Evolutionary conservation across 202 grass and related monocot species (phyloP).

Genomic region (Dendrocalamus latiflorus): DNA sequence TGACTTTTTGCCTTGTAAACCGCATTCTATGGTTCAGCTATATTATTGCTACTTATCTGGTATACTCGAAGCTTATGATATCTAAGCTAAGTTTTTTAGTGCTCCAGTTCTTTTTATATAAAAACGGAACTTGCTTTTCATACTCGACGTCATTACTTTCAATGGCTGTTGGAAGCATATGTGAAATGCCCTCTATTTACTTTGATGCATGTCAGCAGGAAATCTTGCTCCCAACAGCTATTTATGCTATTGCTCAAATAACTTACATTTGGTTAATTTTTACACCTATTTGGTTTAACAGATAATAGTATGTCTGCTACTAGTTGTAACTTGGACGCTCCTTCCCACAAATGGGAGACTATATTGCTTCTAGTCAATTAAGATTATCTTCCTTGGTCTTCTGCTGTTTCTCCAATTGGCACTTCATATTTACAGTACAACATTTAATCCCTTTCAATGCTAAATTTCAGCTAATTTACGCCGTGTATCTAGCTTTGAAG

Average conservation of each 20-base stretch:
- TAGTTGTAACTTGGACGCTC: neutral
- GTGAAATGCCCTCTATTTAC: neutral
- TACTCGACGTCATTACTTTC: neutral
- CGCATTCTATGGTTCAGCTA: slow-evolving; percentile 1
- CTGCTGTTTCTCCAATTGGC: neutral
- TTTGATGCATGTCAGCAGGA: neutral
- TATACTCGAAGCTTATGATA: neutral
- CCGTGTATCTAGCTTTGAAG: slow-evolving; percentile 83
- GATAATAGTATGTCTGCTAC: neutral
- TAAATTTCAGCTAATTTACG: slow-evolving; percentile 87
- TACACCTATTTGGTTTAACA: no score
- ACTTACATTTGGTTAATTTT: no score
- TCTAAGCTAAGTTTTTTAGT: neutral
- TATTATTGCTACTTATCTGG: slow-evolving; percentile 1
- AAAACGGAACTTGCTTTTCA: neutral
- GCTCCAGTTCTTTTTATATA: neutral
- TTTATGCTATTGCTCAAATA: no score
- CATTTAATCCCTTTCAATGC: slow-evolving; percentile 22
- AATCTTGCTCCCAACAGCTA: neutral
- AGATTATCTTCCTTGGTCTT: slow-evolving; percentile 12
- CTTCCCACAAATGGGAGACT: neutral
- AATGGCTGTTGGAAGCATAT: neutral
- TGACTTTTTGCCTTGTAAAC: neutral
- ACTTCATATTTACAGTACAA: slow-evolving; percentile 7
- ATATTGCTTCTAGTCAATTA: neutral